phyloP scores from a whole-genome alignment of 2,329 filamentous ascomycete species.

The Seiridium unicorne region DNA sequence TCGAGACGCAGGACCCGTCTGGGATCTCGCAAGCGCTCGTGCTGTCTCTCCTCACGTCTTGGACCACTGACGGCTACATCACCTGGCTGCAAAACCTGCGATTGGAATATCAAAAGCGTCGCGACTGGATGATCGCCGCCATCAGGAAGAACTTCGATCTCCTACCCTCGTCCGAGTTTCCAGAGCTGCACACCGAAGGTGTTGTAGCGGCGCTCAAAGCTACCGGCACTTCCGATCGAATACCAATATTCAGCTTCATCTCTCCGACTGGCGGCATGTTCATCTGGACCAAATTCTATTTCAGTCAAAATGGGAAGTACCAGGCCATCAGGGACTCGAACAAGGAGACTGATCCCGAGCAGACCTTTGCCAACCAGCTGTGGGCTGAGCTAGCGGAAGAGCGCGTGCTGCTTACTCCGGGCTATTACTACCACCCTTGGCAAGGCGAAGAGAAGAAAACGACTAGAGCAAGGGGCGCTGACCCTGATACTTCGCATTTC shows the following conservation, averaged over 20 bases:
- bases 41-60: constrained; percentile 48
- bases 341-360: constrained; percentile 17
- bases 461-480: constrained; percentile 20
- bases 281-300: constrained; percentile 28
- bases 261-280: constrained; percentile 30
- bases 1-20: constrained; percentile 66
- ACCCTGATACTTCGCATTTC: constrained; percentile 21
- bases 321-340: constrained; percentile 16
- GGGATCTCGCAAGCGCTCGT: constrained; percentile 58
- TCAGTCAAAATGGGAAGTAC: constrained; percentile 15
- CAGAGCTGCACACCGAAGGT: constrained; percentile 13
- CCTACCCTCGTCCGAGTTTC: constrained; percentile 14
- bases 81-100: constrained; percentile 72
- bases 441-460: constrained; percentile 23
- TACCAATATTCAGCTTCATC: constrained; percentile 27
- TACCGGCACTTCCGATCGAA: neutral
- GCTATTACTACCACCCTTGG: constrained; percentile 30
- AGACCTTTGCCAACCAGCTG: constrained; percentile 17
- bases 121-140: constrained; percentile 62
- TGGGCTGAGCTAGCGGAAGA: constrained; percentile 16
- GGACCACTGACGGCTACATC: constrained; percentile 73
- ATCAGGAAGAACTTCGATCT: constrained; percentile 30
- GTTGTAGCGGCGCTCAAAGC: constrained; percentile 18
- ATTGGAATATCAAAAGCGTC: constrained; percentile 63
- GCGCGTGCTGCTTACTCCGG: constrained; percentile 23